A percentile compares a stretch with the other conserved stretches of the same genome.
Conservation (phyloP, 2,329 filamentous ascomycete genomes). For the Ascomycota sp. region DNA sequence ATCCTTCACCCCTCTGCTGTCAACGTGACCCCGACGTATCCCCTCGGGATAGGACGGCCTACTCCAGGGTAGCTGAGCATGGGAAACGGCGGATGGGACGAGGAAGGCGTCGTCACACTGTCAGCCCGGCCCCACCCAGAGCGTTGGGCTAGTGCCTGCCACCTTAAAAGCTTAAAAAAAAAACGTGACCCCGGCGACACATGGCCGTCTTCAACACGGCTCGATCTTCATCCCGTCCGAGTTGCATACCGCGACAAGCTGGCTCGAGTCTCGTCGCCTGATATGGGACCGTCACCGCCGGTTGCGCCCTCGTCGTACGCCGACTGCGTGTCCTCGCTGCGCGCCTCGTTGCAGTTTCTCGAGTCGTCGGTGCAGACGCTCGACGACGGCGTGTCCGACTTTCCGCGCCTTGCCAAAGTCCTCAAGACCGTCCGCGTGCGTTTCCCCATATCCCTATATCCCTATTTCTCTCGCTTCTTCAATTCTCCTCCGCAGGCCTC, state of each 20-base stretch:
- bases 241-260: background rate
- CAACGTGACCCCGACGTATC: too few relatives aligned
- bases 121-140: too few relatives aligned
- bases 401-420: conserved; percentile 30
- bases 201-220: too few relatives aligned
- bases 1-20: too few relatives aligned
- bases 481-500: background rate
- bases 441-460: background rate
- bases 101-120: too few relatives aligned
- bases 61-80: too few relatives aligned
- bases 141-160: too few relatives aligned
- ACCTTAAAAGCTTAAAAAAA: too few relatives aligned
- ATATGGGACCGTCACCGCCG: conserved; percentile 7
- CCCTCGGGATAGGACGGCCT: too few relatives aligned
- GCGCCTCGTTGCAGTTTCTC: conserved; percentile 36
- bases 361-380: conserved; percentile 36
- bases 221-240: too few relatives aligned
- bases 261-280: background rate
- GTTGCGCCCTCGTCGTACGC: conserved; percentile 21
- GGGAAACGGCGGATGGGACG: too few relatives aligned
- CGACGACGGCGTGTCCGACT: conserved; percentile 31
- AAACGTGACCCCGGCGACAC: too few relatives aligned
- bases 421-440: conserved; percentile 35
- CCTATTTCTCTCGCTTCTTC: background rate
- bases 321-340: conserved; percentile 37